phyloP scores from a whole-genome alignment of 371 early-diverging fungal genomes.

The Quaeritorhiza haematococci region DNA sequence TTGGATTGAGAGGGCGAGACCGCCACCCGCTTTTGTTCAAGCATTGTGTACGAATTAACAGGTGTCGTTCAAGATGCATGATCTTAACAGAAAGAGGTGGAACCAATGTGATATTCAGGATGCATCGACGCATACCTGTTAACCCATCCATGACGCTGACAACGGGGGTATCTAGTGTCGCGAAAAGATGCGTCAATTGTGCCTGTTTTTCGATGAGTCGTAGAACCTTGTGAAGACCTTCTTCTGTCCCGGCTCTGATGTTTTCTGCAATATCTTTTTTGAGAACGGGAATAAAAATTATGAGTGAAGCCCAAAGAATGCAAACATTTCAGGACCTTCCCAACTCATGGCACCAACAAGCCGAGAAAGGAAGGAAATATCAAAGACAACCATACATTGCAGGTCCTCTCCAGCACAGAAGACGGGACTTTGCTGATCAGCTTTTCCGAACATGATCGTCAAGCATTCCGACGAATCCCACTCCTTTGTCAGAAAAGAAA shows the following conservation, averaged over 20 bases:
- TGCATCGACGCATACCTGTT: slow-evolving; percentile 62
- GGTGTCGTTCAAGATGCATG: slow-evolving; percentile 7
- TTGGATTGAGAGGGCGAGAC: slow-evolving; percentile 90
- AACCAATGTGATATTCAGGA: not conserved
- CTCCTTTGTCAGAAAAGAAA: no score
- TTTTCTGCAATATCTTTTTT: slow-evolving; percentile 13
- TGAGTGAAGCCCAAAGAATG: slow-evolving; percentile 1
- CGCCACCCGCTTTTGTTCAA: slow-evolving; percentile 80
- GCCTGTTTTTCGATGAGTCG: slow-evolving; percentile 90
- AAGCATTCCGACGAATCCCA: no score
- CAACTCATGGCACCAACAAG: no score
- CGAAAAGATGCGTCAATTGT: slow-evolving; percentile 82
- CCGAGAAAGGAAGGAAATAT: not conserved
- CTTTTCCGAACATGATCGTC: no score
- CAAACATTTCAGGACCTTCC: slow-evolving; percentile 8
- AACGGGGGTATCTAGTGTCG: slow-evolving; percentile 78
- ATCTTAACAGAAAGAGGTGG: not conserved
- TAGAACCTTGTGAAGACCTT: slow-evolving; percentile 48
- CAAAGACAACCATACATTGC: slow-evolving; percentile 65
- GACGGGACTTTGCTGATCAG: no score
- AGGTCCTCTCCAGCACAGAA: slow-evolving; percentile 98
- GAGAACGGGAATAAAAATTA: slow-evolving; percentile 6
- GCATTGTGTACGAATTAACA: no score
- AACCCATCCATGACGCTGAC: slow-evolving; percentile 88
- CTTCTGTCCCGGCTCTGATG: slow-evolving; percentile 40